Base-by-base conservation (phyloP, 1,139 yeast genomes). In the Lodderomyces orthopsilosis region DNA sequence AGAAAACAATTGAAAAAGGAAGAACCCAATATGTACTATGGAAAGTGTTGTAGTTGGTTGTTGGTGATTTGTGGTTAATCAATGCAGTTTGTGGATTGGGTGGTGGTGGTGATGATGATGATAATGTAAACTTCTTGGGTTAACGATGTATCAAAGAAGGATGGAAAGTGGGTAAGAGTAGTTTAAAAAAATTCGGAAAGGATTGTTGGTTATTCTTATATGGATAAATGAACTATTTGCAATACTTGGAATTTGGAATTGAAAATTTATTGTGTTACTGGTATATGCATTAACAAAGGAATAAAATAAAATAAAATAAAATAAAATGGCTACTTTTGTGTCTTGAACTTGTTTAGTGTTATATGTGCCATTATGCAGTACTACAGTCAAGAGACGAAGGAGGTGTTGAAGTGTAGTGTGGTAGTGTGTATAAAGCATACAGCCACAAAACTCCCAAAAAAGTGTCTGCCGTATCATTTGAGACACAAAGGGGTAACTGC, bases 361-460 rank as follows among this genome's bases (percentile, higher is more conserved):
- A n/a, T n/a, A n/a, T 27, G 32, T 30, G 34, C 18, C 34, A 30
- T 30, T 30, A 30, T 30, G 34, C 34, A 30, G 34, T 30, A 14
- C 32, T n/a, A 24, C n/a, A 21, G n/a, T n/a, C n/a, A n/a, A n/a
- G n/a, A n/a, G n/a, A n/a, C n/a, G n/a, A n/a, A n/a, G n/a, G 8
- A 21, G 23, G 23, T 6, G 23, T 21, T 6, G 23, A 6, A 21
- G 23, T 21, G 5, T 21, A 21, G n/a, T n/a, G n/a, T n/a, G n/a
- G n/a, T n/a, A n/a, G n/a, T n/a, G n/a, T n/a, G n/a, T n/a, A n/a
- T n/a, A n/a, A n/a, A n/a, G n/a, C n/a, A n/a, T n/a, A n/a, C n/a
- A n/a, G 6, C 9, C 32, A 27, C 32, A 27, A 27, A 27, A 6
- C 15, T 8, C 32, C 3, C 3, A n/a, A 30, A 30, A 30, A 30